Percentiles rank a stretch among this genome's conserved stretches.
Evolutionary conservation across 2,329 filamentous ascomycete genomes (phyloP).

Genomic region (Botrytis squamosa): DNA sequence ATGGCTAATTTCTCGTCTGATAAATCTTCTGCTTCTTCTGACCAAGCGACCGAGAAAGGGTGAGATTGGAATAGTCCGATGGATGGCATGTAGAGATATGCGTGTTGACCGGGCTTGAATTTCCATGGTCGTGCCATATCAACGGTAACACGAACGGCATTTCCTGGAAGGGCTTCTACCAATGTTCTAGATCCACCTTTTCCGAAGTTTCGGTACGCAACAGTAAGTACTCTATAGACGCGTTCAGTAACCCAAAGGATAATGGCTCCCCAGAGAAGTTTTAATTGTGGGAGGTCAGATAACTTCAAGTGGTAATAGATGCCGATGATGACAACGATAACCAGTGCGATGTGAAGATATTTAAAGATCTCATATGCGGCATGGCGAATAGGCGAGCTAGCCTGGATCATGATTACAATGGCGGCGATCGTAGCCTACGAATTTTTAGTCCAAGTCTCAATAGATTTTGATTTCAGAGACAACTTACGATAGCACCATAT

Average conservation of each 20-base stretch:
- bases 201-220: slow-evolving; percentile 67
- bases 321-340: slow-evolving; percentile 57
- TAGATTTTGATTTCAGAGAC: too few species aligned
- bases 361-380: slow-evolving; percentile 81
- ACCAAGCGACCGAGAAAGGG: slow-evolving; percentile 78
- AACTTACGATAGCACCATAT: slow-evolving; percentile 63
- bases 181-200: slow-evolving; percentile 65
- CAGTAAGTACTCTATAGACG: slow-evolving; percentile 53
- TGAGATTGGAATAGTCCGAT: slow-evolving; percentile 74
- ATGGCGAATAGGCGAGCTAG: slow-evolving; percentile 68
- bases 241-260: slow-evolving; percentile 69
- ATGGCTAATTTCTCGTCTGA: slow-evolving; percentile 57
- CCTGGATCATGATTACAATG: slow-evolving; percentile 63
- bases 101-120: slow-evolving; percentile 73
- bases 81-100: slow-evolving; percentile 74
- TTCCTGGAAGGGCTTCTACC: slow-evolving; percentile 73
- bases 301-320: slow-evolving; percentile 67
- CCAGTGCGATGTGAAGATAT: slow-evolving; percentile 65
- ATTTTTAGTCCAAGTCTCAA: slow-evolving; percentile 24
- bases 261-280: slow-evolving; percentile 60
- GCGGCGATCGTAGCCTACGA: slow-evolving; percentile 58
- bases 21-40: slow-evolving; percentile 59
- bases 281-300: slow-evolving; percentile 53
- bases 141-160: slow-evolving; percentile 71
- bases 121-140: slow-evolving; percentile 74